Evolutionary conservation across 2,329 filamentous ascomycete genomes (phyloP).

Genomic region (Westerdykella aurantiaca): DNA sequence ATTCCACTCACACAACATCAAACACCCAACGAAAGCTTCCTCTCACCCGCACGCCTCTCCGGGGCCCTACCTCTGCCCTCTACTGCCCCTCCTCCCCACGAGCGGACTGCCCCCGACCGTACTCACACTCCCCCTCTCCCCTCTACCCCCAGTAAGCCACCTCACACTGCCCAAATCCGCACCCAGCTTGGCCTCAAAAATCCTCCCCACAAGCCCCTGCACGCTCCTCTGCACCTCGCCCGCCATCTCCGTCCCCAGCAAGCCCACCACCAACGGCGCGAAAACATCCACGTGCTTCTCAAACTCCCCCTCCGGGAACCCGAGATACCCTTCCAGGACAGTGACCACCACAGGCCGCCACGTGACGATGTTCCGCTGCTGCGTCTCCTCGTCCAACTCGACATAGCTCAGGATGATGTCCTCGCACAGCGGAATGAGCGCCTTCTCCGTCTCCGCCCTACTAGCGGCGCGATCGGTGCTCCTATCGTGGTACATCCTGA

Average conservation of each 20-base stretch:
- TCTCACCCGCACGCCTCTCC: too few relatives aligned
- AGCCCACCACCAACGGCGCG: slow-evolving; percentile 77
- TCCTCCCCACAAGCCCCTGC: slow-evolving; percentile 68
- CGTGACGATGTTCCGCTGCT: slow-evolving; percentile 92
- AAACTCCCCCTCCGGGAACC: slow-evolving; percentile 76
- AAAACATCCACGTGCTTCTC: slow-evolving; percentile 73
- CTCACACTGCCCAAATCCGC: slow-evolving; percentile 21
- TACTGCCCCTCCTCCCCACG: slow-evolving; percentile 3
- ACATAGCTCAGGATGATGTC: slow-evolving; percentile 88
- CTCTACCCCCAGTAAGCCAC: background rate
- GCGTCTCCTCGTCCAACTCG: slow-evolving; percentile 85
- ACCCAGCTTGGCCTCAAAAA: slow-evolving; percentile 58
- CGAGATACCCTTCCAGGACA: slow-evolving; percentile 86
- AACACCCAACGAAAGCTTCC: too few relatives aligned
- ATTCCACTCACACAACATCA: too few relatives aligned
- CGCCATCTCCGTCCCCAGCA: slow-evolving; percentile 76
- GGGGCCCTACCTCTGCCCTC: too few relatives aligned
- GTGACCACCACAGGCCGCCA: slow-evolving; percentile 97
- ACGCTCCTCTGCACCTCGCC: slow-evolving; percentile 72
- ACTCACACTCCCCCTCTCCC: slow-evolving; percentile 16
- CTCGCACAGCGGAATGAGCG: slow-evolving; percentile 87
- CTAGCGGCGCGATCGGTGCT: slow-evolving; percentile 74
- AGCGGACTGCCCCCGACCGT: slow-evolving; percentile 15
- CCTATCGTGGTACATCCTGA: slow-evolving; percentile 94
- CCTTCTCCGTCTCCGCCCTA: slow-evolving; percentile 78